Evolutionary conservation across 75 land plant genomes (phyloP), one percentile per base, ranked within the genome.

Genomic region (Picea sitchensis): DNA sequence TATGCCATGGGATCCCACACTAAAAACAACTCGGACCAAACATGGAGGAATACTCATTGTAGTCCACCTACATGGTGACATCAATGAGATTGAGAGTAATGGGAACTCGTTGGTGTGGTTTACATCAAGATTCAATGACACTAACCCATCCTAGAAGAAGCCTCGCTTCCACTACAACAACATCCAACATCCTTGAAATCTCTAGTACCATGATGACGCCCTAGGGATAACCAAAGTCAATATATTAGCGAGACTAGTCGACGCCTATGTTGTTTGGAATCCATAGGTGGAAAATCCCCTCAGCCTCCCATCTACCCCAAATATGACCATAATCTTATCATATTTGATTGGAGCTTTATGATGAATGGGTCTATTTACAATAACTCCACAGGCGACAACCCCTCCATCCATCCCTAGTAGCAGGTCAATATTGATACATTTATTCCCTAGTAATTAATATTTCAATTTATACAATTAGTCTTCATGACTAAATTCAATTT

Each of bases 381-480:
- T 80, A 86, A 89, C 77, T 17, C 82, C 32, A 88, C 83, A 1
- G 96, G 96, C 2, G 75, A 86, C 82, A 91, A 90, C 59, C 94
- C 96, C 15, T n/a, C 36, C 30, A 91, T 94, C 14, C 96, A 94
- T 60, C 96, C 94, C 2, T 2, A 89, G 57, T 94, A 94, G 94
- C 79, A 84, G 57, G 83, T 80, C 2, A 60, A 2, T 36, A 1
- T 36, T 36, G 38, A 36, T 78, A 57, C 13, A 76, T 17, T 30
- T 26, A 76, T 58, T 14, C 12, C 2, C 15, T 30, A 76, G 18
- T 0, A 58, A 58, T 21, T 76, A 1, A 2, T 72, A 26, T 36
- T 41, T 0, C 4, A n/a, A 36, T 21, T 18, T 2, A 20, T 20
- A 23, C 9, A 34, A 14, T 72, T 12, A 8, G 11, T 72, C 11